phyloP scores from a whole-genome alignment of 495 filamentous ascomycete genomes.

The Amphirosellinia nigrospora region DNA sequence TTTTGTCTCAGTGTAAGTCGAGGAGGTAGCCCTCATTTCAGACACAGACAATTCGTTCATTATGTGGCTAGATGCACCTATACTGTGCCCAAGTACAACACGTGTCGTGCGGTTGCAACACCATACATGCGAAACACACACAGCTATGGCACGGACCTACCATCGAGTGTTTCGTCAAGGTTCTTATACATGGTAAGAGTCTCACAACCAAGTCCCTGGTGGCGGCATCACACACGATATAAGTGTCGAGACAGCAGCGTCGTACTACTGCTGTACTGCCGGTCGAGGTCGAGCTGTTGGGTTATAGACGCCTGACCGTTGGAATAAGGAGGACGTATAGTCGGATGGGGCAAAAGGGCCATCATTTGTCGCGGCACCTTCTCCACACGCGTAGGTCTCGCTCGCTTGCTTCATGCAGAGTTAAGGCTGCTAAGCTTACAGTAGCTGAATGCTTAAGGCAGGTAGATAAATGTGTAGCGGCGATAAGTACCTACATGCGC shows the following conservation, averaged over 20 bases:
- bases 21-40: not conserved
- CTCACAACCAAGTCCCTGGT: conserved; percentile 18
- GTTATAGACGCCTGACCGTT: conserved; percentile 6
- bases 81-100: conserved; percentile 7
- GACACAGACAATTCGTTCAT: not conserved
- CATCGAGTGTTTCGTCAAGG: conserved; percentile 18
- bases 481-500: conserved; percentile 6
- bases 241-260: conserved; percentile 10
- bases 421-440: conserved; percentile 18
- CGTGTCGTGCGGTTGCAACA: conserved; percentile 15
- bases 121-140: conserved; percentile 18
- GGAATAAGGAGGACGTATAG: not conserved
- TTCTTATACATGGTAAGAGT: conserved; percentile 17
- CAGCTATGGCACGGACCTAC: conserved; percentile 18
- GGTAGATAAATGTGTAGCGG: conserved; percentile 5
- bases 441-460: conserved; percentile 26
- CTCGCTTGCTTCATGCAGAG: conserved; percentile 4
- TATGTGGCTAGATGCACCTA: not conserved
- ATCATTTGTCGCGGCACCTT: not conserved
- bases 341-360: not conserved
- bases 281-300: not conserved
- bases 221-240: conserved; percentile 14
- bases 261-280: conserved; percentile 10
- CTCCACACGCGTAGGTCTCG: conserved; percentile 9
- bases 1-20: conserved; percentile 8